phyloP scores from a whole-genome alignment of 371 early-diverging fungal species.

The Rhizopus arrhizus region DNA sequence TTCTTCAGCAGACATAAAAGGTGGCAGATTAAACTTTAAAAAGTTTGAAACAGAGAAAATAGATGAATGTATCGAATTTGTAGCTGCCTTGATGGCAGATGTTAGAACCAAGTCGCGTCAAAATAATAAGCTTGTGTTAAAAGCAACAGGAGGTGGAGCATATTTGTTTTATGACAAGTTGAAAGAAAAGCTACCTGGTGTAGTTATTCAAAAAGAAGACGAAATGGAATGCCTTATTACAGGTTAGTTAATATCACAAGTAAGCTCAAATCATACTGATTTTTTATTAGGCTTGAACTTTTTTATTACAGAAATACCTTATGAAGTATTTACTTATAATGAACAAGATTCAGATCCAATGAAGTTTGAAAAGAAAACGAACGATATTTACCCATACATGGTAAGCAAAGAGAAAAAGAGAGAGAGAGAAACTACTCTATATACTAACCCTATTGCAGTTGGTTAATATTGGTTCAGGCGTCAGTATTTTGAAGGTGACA shows the following conservation, averaged over 20 bases:
- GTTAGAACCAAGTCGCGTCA: constrained; percentile 37
- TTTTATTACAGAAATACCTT: constrained; percentile 87
- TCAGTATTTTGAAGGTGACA: constrained; percentile 86
- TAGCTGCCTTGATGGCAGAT: constrained; percentile 69
- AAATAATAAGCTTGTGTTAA: constrained; percentile 53
- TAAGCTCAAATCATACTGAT: background rate
- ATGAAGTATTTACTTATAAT: constrained; percentile 94
- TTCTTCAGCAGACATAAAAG: constrained; percentile 55
- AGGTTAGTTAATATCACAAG: constrained; percentile 40
- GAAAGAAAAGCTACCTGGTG: constrained; percentile 49
- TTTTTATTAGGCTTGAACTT: constrained; percentile 77
- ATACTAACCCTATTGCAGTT: constrained; percentile 39
- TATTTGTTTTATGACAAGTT: constrained; percentile 70
- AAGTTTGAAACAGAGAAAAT: constrained; percentile 94
- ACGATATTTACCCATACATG: constrained; percentile 81
- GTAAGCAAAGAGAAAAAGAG: constrained; percentile 31
- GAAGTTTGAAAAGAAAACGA: constrained; percentile 77
- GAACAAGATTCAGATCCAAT: constrained; percentile 72
- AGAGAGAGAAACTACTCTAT: no score
- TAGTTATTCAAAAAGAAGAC: constrained; percentile 76
- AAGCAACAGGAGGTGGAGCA: constrained; percentile 90
- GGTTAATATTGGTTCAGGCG: constrained; percentile 94
- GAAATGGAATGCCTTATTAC: constrained; percentile 87
- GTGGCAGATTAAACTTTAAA: constrained; percentile 90
- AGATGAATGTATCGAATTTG: constrained; percentile 85